Evolutionary conservation across 2,329 filamentous ascomycete species (phyloP).

Genomic region (Venturia nashicola): DNA sequence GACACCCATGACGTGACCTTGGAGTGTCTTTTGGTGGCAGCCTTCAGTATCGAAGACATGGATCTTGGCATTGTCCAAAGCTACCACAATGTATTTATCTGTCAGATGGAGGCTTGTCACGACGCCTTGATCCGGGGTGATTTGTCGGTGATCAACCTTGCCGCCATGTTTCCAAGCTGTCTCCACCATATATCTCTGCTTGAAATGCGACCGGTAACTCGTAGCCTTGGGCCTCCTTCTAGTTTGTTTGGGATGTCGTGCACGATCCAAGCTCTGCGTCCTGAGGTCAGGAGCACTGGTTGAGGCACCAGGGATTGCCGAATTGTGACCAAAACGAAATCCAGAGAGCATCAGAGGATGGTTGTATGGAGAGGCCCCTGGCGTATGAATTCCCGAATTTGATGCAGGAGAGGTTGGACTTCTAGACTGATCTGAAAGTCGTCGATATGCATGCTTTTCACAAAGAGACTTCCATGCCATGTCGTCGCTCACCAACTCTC

Average conservation of each 20-base stretch:
- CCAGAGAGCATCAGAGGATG: slow-evolving; percentile 11
- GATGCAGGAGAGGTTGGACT: slow-evolving; percentile 11
- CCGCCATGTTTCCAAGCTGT: slow-evolving; percentile 93
- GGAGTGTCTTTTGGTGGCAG: slow-evolving; percentile 73
- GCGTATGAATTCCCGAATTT: slow-evolving; percentile 10
- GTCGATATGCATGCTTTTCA: slow-evolving; percentile 82
- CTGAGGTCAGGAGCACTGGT: slow-evolving; percentile 36
- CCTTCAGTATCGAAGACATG: slow-evolving; percentile 94
- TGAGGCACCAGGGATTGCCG: slow-evolving; percentile 24
- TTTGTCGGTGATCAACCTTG: slow-evolving; percentile 69
- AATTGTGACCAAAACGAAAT: slow-evolving; percentile 7
- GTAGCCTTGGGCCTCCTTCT: slow-evolving; percentile 48
- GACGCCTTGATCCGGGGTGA: slow-evolving; percentile 91
- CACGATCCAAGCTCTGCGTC: slow-evolving; percentile 46
- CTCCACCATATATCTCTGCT: slow-evolving; percentile 92
- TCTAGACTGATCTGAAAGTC: slow-evolving; percentile 34
- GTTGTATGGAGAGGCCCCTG: slow-evolving; percentile 12
- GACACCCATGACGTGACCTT: slow-evolving; percentile 97
- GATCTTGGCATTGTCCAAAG: slow-evolving; percentile 95
- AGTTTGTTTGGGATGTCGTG: slow-evolving; percentile 23
- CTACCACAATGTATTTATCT: slow-evolving; percentile 91
- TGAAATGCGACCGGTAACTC: slow-evolving; percentile 94
- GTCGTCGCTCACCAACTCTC: slow-evolving; percentile 86
- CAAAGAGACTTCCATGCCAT: slow-evolving; percentile 98
- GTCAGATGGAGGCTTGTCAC: slow-evolving; percentile 93